Base-by-base conservation (phyloP, 176 grass and related monocot species). In the Paspalum notatum region DNA sequence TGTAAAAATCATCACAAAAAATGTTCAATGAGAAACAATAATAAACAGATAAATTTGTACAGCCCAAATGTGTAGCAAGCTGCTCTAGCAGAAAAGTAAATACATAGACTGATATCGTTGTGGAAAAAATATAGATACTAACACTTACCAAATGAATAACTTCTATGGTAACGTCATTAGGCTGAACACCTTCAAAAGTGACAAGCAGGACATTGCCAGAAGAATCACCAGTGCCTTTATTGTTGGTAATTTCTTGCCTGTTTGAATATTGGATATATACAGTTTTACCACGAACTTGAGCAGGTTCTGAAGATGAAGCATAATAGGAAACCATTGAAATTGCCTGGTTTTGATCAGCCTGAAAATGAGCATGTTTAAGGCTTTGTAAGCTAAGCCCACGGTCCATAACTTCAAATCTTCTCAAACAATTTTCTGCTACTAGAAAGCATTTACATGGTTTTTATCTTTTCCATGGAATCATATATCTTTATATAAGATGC, bases 191-290 rank as follows among this genome's bases (percentile, higher is more conserved):
- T 84, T 97, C 91, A 81, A 97, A 92, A 45, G 94, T 97, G 72
- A 97, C 94, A 73, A 97, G 91, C 5, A 97, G 82, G 12, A 97
- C 91, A 90, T 97, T 97, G 18, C 91, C 91, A 62, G 83, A 88
- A 78, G 88, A 89, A 78, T 94, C 94, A 15, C 89, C 91, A 21
- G 85, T 73, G 51, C 84, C 88, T 83, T 94, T 97, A 79, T 92
- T 97, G 68, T 97, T 97, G 15, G 89, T 91, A 57, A 97, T 97
- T 90, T 97, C 94, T 79, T 94, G 94, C 70, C 91, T 85, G 53
- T 97, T 97, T 69, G 94, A 97, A 79, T 97, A 97, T 63, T 97
- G 94, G 54, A 92, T 90, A 80, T 94, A 97, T 75, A 94, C 94
- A 77, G 94, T 97, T 85, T 97, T 97, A 55, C 94, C 94, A 84